A percentile compares a stretch with the other conserved stretches of the same genome.
phyloP scores from a whole-genome alignment of 2,329 filamentous ascomycete genomes.

The Fonsecaea pugnacius region DNA sequence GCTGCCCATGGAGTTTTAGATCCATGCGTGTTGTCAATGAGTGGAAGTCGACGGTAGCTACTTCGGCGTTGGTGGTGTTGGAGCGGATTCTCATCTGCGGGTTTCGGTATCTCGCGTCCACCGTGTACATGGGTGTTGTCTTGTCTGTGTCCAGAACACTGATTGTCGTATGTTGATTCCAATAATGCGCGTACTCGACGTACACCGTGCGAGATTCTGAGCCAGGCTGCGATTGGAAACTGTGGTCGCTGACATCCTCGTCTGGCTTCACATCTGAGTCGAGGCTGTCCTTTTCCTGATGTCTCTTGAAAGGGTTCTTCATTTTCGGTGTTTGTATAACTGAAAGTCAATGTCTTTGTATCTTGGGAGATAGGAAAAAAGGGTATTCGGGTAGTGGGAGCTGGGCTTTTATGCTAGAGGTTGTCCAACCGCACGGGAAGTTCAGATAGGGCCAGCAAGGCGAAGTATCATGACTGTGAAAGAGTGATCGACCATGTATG shows the following conservation, averaged over 20 bases:
- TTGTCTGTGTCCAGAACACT: background rate
- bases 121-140: conserved; percentile 1
- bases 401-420: background rate
- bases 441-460: background rate
- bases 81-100: conserved; percentile 14
- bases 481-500: background rate
- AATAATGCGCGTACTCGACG: conserved; percentile 11
- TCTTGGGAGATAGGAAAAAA: background rate
- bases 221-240: background rate
- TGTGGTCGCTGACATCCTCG: background rate
- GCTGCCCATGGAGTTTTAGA: background rate
- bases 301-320: background rate
- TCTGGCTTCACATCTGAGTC: background rate
- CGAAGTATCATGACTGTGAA: background rate
- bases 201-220: conserved; percentile 2
- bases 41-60: conserved; percentile 11
- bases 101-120: conserved; percentile 3
- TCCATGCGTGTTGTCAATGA: conserved; percentile 3
- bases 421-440: background rate
- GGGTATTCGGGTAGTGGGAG: background rate
- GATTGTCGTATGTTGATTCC: conserved; percentile 11
- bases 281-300: background rate
- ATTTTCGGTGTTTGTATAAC: background rate
- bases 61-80: background rate
- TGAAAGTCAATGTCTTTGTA: background rate